Evolutionary conservation across 257 asterid genomes (phyloP).

Genomic region (Ocimum tenuiflorum): DNA sequence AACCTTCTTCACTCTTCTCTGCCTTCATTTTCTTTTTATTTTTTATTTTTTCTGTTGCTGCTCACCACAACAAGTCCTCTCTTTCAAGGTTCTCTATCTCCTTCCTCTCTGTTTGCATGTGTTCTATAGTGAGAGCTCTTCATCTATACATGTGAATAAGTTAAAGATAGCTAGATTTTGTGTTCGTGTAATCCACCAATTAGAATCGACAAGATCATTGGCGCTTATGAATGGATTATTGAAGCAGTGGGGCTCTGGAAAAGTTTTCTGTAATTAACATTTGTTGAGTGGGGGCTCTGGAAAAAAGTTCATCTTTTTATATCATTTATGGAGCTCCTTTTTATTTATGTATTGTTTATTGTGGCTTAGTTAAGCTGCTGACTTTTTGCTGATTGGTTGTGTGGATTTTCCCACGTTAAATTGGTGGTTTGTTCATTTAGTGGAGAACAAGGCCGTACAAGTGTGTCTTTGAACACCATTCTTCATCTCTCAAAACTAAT

Average conservation of each 20-base stretch:
- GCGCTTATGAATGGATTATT: too few species aligned
- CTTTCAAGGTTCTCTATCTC: background rate
- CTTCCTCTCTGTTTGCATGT: background rate
- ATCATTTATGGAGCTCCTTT: slow-evolving; percentile 8
- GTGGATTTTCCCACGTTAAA: background rate
- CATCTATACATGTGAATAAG: background rate
- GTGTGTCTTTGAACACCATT: too few species aligned
- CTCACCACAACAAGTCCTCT: background rate
- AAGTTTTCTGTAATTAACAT: background rate
- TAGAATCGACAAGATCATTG: background rate
- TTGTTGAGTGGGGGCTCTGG: background rate
- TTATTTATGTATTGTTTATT: background rate
- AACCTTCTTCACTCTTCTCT: background rate
- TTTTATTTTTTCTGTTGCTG: background rate
- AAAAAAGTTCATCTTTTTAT: slow-evolving; percentile 18
- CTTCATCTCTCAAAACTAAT: too few species aligned
- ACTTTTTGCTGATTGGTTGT: slow-evolving; percentile 1
- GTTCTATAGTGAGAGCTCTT: too few species aligned
- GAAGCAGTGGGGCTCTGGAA: background rate
- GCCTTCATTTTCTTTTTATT: too few species aligned
- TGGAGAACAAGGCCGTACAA: background rate
- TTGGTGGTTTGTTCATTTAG: slow-evolving; percentile 2
- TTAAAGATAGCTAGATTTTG: background rate
- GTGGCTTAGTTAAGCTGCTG: background rate
- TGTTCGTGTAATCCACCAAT: background rate